Evolutionary conservation across 257 asterid genomes (phyloP).

Genomic region (Primulina tabacum): DNA sequence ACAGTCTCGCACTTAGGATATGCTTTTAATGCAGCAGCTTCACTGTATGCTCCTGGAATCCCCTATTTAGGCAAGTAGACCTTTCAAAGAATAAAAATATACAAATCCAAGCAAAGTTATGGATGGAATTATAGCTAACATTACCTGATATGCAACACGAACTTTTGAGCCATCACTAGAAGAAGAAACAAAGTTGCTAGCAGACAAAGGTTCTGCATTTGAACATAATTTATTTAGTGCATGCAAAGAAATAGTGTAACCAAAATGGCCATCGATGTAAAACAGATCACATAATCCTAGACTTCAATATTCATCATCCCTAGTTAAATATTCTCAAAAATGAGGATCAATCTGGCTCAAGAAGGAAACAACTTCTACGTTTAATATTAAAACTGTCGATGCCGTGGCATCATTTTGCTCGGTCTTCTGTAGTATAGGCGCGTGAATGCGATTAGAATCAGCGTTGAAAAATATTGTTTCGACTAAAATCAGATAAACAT

Average conservation of each 20-base stretch:
- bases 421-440: neutral
- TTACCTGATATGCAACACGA: conserved; percentile 93
- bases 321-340: too few relatives aligned
- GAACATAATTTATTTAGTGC: neutral
- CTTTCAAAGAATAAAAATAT: conserved; percentile 15
- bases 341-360: neutral
- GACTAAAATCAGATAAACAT: neutral
- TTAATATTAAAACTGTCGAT: neutral
- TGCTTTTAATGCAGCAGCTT: conserved; percentile 88
- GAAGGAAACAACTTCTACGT: neutral
- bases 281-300: conserved; percentile 4
- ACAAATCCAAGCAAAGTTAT: neutral
- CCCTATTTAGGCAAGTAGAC: conserved; percentile 45
- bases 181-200: conserved; percentile 37
- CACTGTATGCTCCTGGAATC: conserved; percentile 84
- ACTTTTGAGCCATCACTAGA: conserved; percentile 50
- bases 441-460: neutral
- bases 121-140: conserved; percentile 10
- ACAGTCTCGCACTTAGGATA: conserved; percentile 90
- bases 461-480: neutral
- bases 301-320: neutral
- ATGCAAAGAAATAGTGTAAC: conserved; percentile 14
- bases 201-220: conserved; percentile 79
- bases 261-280: neutral
- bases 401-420: neutral